These are phyloP conservation scores for Podospora pseudoanserina DNA, from an alignment of 495 filamentous ascomycete species.

Conservation along the genomic window DNA sequence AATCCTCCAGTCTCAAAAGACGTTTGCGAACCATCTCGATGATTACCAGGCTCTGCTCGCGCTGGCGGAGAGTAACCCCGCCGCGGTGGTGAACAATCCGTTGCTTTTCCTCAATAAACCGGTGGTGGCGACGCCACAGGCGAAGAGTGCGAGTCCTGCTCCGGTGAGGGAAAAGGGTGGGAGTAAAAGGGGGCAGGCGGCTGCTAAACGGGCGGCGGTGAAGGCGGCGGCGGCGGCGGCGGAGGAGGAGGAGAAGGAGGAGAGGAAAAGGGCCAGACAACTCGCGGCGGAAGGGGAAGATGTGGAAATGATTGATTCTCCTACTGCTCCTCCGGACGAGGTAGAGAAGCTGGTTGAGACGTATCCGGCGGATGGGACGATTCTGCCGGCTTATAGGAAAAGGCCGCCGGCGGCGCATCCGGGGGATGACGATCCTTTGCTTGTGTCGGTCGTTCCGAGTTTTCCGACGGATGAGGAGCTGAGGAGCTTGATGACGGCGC, in stretches of 20 bases:
- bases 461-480: conserved; percentile 66
- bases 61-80: conserved; percentile 40
- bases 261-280: conserved; percentile 21
- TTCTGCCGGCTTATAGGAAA: conserved; percentile 31
- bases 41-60: conserved; percentile 75
- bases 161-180: conserved; percentile 11
- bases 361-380: conserved; percentile 31
- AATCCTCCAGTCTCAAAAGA: conserved; percentile 88
- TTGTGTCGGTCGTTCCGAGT: conserved; percentile 58
- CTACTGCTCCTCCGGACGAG: too few relatives aligned
- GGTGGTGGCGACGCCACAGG: too few relatives aligned
- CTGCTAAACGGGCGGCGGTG: conserved; percentile 27
- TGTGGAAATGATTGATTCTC: conserved; percentile 3
- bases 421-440: conserved; percentile 58
- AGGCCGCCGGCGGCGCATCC: conserved; percentile 38
- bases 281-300: conserved; percentile 10
- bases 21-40: conserved; percentile 84
- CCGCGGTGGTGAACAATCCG: conserved; percentile 20
- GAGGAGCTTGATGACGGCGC: conserved; percentile 61
- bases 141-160: conserved; percentile 26
- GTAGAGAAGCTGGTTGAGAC: too few relatives aligned
- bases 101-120: background rate
- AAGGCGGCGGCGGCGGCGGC: conserved; percentile 22
- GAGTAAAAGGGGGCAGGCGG: conserved; percentile 27
- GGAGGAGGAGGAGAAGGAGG: background rate